Evolutionary conservation across 768 basidiomycete species (phyloP), one percentile per base, ranked within the genome.

Genomic region (Leccinum variicolor): DNA sequence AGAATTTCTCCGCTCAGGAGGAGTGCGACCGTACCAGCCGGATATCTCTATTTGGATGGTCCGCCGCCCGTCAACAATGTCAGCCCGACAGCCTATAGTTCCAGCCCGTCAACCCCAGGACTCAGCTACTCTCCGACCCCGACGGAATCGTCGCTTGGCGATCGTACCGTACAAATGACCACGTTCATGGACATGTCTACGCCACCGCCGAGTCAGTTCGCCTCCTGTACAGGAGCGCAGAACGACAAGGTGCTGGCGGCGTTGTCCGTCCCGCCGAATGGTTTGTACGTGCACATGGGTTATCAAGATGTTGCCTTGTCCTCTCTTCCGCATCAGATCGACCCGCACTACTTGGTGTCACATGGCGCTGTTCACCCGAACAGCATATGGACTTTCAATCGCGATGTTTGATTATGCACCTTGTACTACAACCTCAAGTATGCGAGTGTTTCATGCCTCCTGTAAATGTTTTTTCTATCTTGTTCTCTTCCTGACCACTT

Each of bases 81-180:
- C 34, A 72, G 70, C 66, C 60, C 79, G 72, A 50, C 56, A 17
- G 39, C 57, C 10, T 64, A 59, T 48, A 61, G 62, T 49, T 58
- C 66, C 10, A 79, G 77, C 60, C 82, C 84, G 10, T 72, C 79
- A n/a, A 84, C 83, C 0, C 85, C 85, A 0, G 74, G 76, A 19
- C 79, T 87, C 39, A 79, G 76, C 11, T 81, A 82, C 51, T 86
- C 85, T 0, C 85, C 85, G 0, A 79, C 83, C 1, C 80, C 84
- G 4, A 84, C 83, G 1, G 84, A 83, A 55, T 85, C 81, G 0
- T 81, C 81, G 6, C 72, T 77, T 49, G 80, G 79, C 39, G 83
- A 84, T 61, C 78, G 78, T 23, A 85, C 82, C 0, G 73, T 84
- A 23, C 84, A 85, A 62, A 81, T 84, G 79, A 69, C 77, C 15